phyloP scores from a whole-genome alignment of 495 filamentous ascomycete species.

The Podospora conica region DNA sequence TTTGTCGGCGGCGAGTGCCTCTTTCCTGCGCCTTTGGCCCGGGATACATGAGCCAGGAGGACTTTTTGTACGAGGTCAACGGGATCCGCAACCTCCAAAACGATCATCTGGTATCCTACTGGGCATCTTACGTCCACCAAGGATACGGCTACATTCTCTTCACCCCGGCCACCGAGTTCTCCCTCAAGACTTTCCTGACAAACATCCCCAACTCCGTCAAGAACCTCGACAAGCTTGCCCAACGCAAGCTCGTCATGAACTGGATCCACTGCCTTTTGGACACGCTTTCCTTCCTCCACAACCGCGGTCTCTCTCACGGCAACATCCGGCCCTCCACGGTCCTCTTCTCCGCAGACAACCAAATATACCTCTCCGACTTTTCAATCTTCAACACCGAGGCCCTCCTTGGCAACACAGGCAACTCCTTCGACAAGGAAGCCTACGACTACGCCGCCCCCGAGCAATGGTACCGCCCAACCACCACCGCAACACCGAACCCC shows the following conservation, averaged over 20 bases:
- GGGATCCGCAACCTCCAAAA: conserved; percentile 60
- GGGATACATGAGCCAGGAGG: conserved; percentile 54
- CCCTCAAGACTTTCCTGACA: conserved; percentile 69
- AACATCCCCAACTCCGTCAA: conserved; percentile 63
- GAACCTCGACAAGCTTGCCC: conserved; percentile 62
- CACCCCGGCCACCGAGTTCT: conserved; percentile 66
- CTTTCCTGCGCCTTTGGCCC: conserved; percentile 46
- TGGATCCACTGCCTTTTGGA: conserved; percentile 87
- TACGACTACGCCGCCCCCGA: conserved; percentile 90
- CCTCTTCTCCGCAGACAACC: conserved; percentile 62
- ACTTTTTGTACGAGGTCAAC: conserved; percentile 65
- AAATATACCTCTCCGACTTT: conserved; percentile 68
- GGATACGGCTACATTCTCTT: conserved; percentile 71
- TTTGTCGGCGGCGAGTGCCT: conserved; percentile 65
- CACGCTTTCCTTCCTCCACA: conserved; percentile 71
- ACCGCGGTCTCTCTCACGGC: conserved; percentile 64
- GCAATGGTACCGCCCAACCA: conserved; percentile 51
- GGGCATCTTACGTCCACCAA: conserved; percentile 71
- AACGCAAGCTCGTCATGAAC: conserved; percentile 62
- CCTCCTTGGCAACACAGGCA: conserved; percentile 35
- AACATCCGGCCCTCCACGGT: conserved; percentile 80
- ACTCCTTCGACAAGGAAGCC: conserved; percentile 60
- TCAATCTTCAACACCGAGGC: conserved; percentile 49
- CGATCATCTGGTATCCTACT: conserved; percentile 73
- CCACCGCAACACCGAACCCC: conserved; percentile 26